phyloP scores from a whole-genome alignment of 441 rosid genomes.

The Macaranga tanarius region DNA sequence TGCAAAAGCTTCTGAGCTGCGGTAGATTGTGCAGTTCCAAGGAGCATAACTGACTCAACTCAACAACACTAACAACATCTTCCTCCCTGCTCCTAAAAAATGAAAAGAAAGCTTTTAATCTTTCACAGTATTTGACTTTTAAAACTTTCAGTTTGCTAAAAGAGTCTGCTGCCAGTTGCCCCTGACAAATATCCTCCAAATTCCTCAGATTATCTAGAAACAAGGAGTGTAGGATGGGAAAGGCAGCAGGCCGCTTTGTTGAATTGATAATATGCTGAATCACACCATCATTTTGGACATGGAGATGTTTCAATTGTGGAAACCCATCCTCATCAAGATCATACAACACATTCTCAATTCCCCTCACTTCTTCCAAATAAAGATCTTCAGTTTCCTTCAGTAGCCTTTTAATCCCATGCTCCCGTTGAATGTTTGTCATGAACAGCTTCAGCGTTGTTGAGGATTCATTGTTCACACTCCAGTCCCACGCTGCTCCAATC shows the following conservation, averaged over 20 bases:
- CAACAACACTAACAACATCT: background rate
- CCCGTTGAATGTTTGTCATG: background rate
- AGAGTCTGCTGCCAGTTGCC: no score
- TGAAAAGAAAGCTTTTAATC: conserved; percentile 7
- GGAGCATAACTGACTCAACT: conserved; percentile 8
- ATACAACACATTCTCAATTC: no score
- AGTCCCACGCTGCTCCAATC: background rate
- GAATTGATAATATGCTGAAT: conserved; percentile 5
- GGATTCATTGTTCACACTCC: background rate
- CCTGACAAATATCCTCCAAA: conserved; percentile 6
- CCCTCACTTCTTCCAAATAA: background rate
- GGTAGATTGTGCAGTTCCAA: background rate
- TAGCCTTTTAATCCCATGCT: background rate
- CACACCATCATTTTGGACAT: no score
- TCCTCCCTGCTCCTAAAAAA: background rate
- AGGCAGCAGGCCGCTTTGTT: background rate
- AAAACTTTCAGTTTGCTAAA: conserved; percentile 4
- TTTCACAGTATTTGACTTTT: background rate
- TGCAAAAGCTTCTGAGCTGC: conserved; percentile 5
- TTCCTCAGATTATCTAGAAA: background rate
- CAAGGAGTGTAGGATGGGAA: conserved; percentile 9
- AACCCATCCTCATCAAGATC: no score
- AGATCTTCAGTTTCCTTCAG: background rate
- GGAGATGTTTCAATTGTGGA: no score
- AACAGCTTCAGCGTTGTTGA: background rate